Percentiles rank a stretch among this genome's conserved stretches.
phyloP scores from a whole-genome alignment of 75 land plant species.

The Pinus taeda region DNA sequence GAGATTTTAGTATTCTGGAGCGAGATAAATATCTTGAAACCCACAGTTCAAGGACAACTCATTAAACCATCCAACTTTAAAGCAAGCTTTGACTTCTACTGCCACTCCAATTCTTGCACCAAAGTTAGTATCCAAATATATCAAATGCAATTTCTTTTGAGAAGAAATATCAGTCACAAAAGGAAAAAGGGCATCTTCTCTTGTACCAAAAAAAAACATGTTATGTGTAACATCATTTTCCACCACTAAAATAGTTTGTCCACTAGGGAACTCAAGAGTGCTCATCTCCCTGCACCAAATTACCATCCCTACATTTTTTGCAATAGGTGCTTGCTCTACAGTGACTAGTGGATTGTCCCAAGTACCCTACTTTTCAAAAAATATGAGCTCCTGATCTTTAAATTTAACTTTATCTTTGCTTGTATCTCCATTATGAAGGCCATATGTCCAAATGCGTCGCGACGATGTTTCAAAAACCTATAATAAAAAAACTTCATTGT shows the following conservation, averaged over 20 bases:
- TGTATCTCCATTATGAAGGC: constrained; percentile 9
- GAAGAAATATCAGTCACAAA: constrained; percentile 88
- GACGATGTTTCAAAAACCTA: constrained; percentile 92
- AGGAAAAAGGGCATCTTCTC: constrained; percentile 92
- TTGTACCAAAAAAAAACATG: constrained; percentile 95
- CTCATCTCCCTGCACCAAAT: constrained; percentile 86
- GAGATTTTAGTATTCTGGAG: constrained; percentile 70
- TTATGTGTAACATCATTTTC: constrained; percentile 89
- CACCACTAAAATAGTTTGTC: constrained; percentile 70
- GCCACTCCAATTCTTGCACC: constrained; percentile 96
- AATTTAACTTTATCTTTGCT: constrained; percentile 36
- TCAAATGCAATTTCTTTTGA: constrained; percentile 72
- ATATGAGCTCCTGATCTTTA: constrained; percentile 65
- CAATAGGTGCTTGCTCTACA: constrained; percentile 57
- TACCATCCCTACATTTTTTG: constrained; percentile 90
- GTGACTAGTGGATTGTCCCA: constrained; percentile 79
- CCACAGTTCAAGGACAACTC: constrained; percentile 76
- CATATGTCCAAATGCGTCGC: constrained; percentile 52
- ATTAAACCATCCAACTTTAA: constrained; percentile 88
- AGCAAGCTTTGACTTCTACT: constrained; percentile 84
- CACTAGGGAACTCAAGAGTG: constrained; percentile 91
- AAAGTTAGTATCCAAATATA: constrained; percentile 93
- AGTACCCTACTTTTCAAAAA: constrained; percentile 47
- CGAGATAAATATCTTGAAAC: constrained; percentile 89
- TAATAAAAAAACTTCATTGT: constrained; percentile 3